Base-by-base conservation (phyloP, 306 rosid species). In the Fragaria iinumae region DNA sequence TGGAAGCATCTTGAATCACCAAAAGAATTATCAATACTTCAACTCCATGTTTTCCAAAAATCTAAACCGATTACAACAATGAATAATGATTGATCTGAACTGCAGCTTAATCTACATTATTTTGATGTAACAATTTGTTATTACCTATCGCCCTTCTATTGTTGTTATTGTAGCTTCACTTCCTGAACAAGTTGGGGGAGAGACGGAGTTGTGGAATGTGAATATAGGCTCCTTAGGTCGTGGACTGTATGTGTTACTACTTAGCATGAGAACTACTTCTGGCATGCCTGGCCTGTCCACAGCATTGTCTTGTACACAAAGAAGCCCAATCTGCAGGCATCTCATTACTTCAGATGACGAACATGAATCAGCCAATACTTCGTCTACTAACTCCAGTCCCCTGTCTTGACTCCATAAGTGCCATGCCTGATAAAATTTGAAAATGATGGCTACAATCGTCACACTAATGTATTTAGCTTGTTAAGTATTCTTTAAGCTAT, bases 261-360 rank as follows among this genome's bases (percentile, higher is more conserved):
- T 74, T 39, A 70, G 32, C 77, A 83, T 78, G 44, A 47, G 38
- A 36, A 79, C 67, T 23, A 79, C 71, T 4, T 71, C 80, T 0
- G 75, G 34, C 83, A 71, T 83, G 74, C 56, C 71, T 13, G 83
- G 86, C 29, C 86, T 79, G 14, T 75, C 86, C 0, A 13, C 69
- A 4, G 76, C 71, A 52, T 39, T 44, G 36, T 81, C 81, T 44
- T 82, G 86, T 4, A 78, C 73, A 47, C 86, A 82, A 3, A 82
- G 79, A 44, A 82, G 86, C n/a, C 74, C 86, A 12, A 82, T 47
- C 36, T 82, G 50, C 34, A 79, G 8, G 20, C 68, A 78, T 45
- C 76, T 77, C 68, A 69, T 25, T 3, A 44, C 59, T 69, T 69
- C 76, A 1, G 56, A 2, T 0, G 60, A 17, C 0, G 71, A 60